A percentile compares a stretch with the other conserved stretches of the same genome.
These are phyloP conservation scores for Kuraishia borneana DNA, from an alignment of 805 yeast genomes.

Conservation along the genomic window DNA sequence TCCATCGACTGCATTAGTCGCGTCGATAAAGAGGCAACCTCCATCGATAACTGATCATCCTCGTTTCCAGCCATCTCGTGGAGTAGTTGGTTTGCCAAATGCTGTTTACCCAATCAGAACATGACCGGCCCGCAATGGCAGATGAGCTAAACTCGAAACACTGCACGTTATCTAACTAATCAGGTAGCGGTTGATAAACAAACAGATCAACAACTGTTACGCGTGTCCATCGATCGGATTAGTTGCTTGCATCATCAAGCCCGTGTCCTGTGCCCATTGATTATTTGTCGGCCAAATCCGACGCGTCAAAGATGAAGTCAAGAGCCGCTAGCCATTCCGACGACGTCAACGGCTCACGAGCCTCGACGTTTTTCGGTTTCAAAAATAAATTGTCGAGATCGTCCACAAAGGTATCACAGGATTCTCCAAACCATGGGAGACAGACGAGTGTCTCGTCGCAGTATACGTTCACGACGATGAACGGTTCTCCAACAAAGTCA, in stretches of 20 bases:
- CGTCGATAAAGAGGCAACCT: slow-evolving; percentile 47
- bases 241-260: too few relatives aligned
- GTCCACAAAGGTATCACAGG: slow-evolving; percentile 2
- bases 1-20: slow-evolving; percentile 50
- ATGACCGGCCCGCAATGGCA: too few relatives aligned
- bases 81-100: too few relatives aligned
- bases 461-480: slow-evolving; percentile 1
- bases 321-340: background rate
- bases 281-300: too few relatives aligned
- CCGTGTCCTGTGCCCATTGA: too few relatives aligned
- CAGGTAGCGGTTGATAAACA: too few relatives aligned
- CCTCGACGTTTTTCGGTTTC: slow-evolving; percentile 3
- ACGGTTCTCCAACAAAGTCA: slow-evolving; percentile 3
- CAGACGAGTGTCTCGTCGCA: slow-evolving; percentile 4
- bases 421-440: slow-evolving; percentile 1
- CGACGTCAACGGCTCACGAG: background rate
- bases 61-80: too few relatives aligned
- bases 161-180: too few relatives aligned
- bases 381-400: slow-evolving; percentile 5
- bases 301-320: slow-evolving; percentile 1
- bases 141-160: too few relatives aligned
- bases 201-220: too few relatives aligned
- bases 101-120: too few relatives aligned
- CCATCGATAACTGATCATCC: slow-evolving; percentile 34
- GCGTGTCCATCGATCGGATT: too few relatives aligned